Base-by-base conservation (phyloP, 306 rosid species). In the Betula pendula region DNA sequence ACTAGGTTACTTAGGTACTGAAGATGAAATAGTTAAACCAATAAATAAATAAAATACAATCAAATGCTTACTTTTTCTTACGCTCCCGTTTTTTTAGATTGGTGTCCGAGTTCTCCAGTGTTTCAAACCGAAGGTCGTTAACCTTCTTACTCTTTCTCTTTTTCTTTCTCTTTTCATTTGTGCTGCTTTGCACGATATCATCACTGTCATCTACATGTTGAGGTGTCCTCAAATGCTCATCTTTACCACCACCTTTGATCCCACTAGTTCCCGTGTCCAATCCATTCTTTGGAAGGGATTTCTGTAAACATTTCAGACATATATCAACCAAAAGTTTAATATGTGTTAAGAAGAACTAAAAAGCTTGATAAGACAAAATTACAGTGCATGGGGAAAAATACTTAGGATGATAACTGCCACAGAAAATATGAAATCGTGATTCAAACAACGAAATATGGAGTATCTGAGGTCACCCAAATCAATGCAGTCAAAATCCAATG, bases 101-200 rank as follows among this genome's bases (percentile, higher is more conserved):
- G 19, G 83, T 47, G 20, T 20, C 85, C 0, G 90, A 78, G 72
- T 85, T 78, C 79, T 88, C 88, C 76, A 66, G 82, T 29, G 63
- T 70, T 65, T 76, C 91, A 87, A 94, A 94, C 77, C 98, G 90
- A 67, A 87, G 96, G 81, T 94, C 98, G 47, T 80, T 80, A 67
- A 89, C 93, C 78, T 84, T 85, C 68, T 81, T 90, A 70, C 96
- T 88, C 91, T 94, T 94, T 47, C 92, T 84, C 63, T 92, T 94
- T 76, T 81, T 89, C 89, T 85, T 92, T 75, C 72, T 90, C 93
- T 88, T 92, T 62, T 92, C 92, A 47, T 47, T 72, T 11, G 71
- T 42, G 76, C 47, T 74, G 63, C 71, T 82, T 29, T 33, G 79
- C 27, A n/a, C 8, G 62, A 56, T 25, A 19, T 82, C 86, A 52